Evolutionary conservation across 164 flowering plant genomes (phyloP), one percentile per base, ranked within the genome.

Genomic region (Chloranthus sessilifolius): DNA sequence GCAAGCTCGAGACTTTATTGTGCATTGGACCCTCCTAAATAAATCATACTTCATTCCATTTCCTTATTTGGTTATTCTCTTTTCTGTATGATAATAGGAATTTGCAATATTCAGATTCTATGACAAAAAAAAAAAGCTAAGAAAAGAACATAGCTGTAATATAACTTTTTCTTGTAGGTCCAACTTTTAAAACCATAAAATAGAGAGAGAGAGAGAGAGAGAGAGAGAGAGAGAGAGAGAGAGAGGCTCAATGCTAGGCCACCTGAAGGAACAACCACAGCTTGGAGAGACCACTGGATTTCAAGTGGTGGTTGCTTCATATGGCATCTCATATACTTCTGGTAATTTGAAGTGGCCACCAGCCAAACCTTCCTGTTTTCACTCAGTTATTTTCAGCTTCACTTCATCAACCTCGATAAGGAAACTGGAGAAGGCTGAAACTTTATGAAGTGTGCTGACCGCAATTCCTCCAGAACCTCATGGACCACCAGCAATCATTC

Each of bases 251-350:
- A 69, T 30, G 76, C 87, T 57, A 85, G 79, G 29, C 85, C 85
- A 67, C 78, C 78, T 12, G 84, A 73, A 26, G 89, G 97, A 62
- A 85, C 74, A 60, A 81, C 66, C 54, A 89, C 82, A 57, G 86
- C 75, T 66, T 89, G 95, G 40, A 90, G 86, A 59, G 56, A 53
- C 95, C 97, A 90, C 56, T 74, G 81, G 26, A 53, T 43, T 64
- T 86, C 90, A 48, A 90, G 74, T 23, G 95, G 50, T 15, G 97
- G 88, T 34, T 77, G 81, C 58, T 70, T 81, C 75, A 74, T 76
- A 53, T 81, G 83, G 53, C 90, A 77, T 56, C 53, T 82, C 77
- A 77, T 79, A 50, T 77, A 82, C 22, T 88, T 87, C 26, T 86
- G 85, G 22, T 77, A 80, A 60, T 62, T 77, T 47, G 97, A 75